phyloP scores from a whole-genome alignment of 2,329 filamentous ascomycete genomes.

The Fusarium neocosmosporiellum region DNA sequence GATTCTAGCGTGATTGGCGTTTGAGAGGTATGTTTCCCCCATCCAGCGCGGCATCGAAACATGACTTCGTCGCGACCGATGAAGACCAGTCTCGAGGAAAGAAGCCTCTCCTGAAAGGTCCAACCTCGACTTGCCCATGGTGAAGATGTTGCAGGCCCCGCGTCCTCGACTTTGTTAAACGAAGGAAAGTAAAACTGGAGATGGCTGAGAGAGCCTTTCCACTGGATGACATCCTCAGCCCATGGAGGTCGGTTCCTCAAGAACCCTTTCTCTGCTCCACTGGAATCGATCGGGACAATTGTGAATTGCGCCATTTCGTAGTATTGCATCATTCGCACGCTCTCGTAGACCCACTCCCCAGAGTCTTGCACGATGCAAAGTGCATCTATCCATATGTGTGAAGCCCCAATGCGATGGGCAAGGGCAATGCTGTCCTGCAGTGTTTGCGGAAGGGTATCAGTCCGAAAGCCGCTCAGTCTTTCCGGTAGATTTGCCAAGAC shows the following conservation, averaged over 20 bases:
- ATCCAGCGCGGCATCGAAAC: not conserved
- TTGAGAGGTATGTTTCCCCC: not conserved
- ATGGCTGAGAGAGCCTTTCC: not conserved
- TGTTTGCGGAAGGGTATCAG: not conserved
- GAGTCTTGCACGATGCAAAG: not conserved
- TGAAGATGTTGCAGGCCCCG: not conserved
- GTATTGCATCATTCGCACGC: conserved; percentile 16
- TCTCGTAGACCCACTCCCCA: conserved; percentile 8
- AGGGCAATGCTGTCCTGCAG: not conserved
- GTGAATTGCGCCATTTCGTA: conserved; percentile 12
- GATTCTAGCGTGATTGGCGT: not conserved
- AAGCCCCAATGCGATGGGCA: not conserved
- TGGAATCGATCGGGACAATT: not conserved
- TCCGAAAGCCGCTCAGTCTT: not conserved
- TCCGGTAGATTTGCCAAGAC: not conserved
- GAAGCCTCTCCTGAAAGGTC: not conserved
- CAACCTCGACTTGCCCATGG: not conserved
- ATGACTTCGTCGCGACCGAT: not conserved
- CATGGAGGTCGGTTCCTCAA: not conserved
- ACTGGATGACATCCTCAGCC: not conserved
- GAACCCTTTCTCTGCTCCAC: not conserved
- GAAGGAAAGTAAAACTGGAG: not conserved
- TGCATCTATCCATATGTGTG: not conserved
- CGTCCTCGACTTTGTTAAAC: not conserved
- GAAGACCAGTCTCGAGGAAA: not conserved